Evolutionary conservation across 768 basidiomycete genomes (phyloP).

Genomic region (Tricholoma furcatifolium): DNA sequence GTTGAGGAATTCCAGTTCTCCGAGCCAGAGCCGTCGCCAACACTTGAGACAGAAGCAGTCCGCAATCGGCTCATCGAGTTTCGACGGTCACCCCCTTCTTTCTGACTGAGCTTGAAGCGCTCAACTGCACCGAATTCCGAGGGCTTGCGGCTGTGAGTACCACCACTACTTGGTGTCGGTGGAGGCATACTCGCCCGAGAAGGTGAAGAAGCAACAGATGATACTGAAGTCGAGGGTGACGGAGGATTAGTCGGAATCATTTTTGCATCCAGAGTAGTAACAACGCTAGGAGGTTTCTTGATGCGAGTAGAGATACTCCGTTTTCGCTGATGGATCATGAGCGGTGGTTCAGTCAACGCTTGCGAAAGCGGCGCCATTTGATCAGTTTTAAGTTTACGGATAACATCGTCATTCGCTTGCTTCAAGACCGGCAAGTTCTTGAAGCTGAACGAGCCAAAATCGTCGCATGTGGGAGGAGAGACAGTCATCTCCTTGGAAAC

Average conservation of each 20-base stretch:
- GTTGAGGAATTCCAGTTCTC: conserved; percentile 67
- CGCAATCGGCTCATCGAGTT: conserved; percentile 84
- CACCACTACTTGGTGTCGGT: conserved; percentile 64
- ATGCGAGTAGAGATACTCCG: conserved; percentile 80
- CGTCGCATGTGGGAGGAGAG: conserved; percentile 72
- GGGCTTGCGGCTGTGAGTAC: conserved; percentile 75
- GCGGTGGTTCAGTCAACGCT: conserved; percentile 60
- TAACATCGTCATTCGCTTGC: conserved; percentile 98
- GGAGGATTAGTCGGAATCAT: conserved; percentile 72
- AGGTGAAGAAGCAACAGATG: conserved; percentile 87
- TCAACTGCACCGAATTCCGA: conserved; percentile 89
- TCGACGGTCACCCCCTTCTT: conserved; percentile 76
- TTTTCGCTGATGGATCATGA: conserved; percentile 57
- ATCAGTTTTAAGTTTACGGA: conserved; percentile 92
- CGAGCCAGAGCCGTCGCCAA: conserved; percentile 75
- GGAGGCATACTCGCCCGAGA: conserved; percentile 74
- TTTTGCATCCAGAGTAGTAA: conserved; percentile 68
- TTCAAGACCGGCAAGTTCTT: conserved; percentile 96
- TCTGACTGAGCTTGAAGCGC: conserved; percentile 80
- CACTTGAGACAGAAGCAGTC: conserved; percentile 83
- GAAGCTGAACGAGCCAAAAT: conserved; percentile 98
- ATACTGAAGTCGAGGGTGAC: conserved; percentile 89
- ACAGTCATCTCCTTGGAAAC: conserved; percentile 33
- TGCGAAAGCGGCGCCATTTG: conserved; percentile 79
- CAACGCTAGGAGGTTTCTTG: conserved; percentile 79